A percentile compares a stretch with the other conserved stretches of the same genome.
These are phyloP conservation scores for Reticulascus tulasneorum DNA, from an alignment of 2,329 filamentous ascomycete species.

Conservation along the genomic window DNA sequence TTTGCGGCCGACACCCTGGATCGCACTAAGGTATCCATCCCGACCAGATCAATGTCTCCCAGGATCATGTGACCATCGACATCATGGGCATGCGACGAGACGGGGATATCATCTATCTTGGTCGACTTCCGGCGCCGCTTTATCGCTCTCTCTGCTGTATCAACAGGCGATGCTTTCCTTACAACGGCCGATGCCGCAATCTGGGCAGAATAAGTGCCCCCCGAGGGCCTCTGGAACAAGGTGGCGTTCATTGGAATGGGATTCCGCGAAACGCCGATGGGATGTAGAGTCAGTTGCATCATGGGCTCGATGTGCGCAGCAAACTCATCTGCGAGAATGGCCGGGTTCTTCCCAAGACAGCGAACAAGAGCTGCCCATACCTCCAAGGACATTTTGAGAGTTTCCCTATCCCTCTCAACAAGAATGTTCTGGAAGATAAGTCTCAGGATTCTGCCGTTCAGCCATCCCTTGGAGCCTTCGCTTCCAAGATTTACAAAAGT, in stretches of 20 bases:
- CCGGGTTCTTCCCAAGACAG: conserved; percentile 60
- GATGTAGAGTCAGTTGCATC: conserved; percentile 79
- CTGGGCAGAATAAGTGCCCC: conserved; percentile 67
- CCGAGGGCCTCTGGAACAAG: conserved; percentile 91
- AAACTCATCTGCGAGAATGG: conserved; percentile 69
- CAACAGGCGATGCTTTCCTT: conserved; percentile 48
- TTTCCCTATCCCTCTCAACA: conserved; percentile 83
- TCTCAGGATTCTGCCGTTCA: conserved; percentile 82
- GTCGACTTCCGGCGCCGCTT: conserved; percentile 80
- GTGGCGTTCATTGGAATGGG: conserved; percentile 88
- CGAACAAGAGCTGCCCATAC: conserved; percentile 79
- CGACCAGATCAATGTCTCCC: conserved; percentile 92
- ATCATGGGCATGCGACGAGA: conserved; percentile 74
- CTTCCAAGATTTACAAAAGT: conserved; percentile 89
- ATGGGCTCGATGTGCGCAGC: conserved; percentile 72
- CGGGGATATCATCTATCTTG: conserved; percentile 68
- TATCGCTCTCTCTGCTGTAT: conserved; percentile 57
- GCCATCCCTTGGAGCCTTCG: conserved; percentile 80
- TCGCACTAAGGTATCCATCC: conserved; percentile 80
- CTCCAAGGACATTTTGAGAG: conserved; percentile 77
- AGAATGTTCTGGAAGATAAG: conserved; percentile 93
- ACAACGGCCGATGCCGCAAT: conserved; percentile 37
- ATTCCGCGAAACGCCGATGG: conserved; percentile 86
- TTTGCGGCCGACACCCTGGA: conserved; percentile 84
- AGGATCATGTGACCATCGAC: conserved; percentile 98